Evolutionary conservation across 352 stramenopile genomes (phyloP), one percentile per base, ranked within the genome.

Genomic region (Phytophthora pistaciae): DNA sequence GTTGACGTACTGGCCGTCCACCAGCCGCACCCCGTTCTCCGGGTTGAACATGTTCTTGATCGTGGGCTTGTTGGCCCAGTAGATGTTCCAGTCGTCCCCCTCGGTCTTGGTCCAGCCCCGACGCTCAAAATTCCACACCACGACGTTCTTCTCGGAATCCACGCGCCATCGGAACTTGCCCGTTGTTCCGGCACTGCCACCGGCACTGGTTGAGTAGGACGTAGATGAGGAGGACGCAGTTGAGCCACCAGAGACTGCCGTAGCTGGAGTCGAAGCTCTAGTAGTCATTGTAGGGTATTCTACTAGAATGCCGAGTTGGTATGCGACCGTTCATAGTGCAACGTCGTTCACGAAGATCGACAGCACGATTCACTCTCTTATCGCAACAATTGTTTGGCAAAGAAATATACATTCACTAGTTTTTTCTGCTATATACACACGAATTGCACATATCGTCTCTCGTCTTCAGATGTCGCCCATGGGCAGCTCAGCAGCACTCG

Each of bases 21-120:
- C 77, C 18, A 93, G 70, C 0, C 83, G 87, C 36, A 79, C 40
- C 18, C 84, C 82, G 31, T 73, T 96, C 68, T 98, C 93, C 1
- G 91, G 88, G 64, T 97, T 97, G 72, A 98, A 97, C 36, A 98
- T 82, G 54, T 67, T 86, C 75, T 95, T 97, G 67, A 98, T 92
- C 27, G 78, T 95, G 18, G 79, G 76, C 56, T 98, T 96, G 69
- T 82, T 97, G 48, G 93, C 94, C 94, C 94, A 98, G 79, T 97
- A 98, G 63, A 98, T 85, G 74, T 98, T 97, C 94, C 94, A 98
- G 83, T 98, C 94, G 59, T 96, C 88, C 5, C 81, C 83, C 25
- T 95, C 87, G 0, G 91, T 93, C 33, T 91, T 92, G 53, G 80
- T 71, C 91, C 91, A 97, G 42, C 91, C 90, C 40, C 91, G 85